Conservation (phyloP, 1,284 basidiomycete genomes). For the Stygiomarasmius scandens region DNA sequence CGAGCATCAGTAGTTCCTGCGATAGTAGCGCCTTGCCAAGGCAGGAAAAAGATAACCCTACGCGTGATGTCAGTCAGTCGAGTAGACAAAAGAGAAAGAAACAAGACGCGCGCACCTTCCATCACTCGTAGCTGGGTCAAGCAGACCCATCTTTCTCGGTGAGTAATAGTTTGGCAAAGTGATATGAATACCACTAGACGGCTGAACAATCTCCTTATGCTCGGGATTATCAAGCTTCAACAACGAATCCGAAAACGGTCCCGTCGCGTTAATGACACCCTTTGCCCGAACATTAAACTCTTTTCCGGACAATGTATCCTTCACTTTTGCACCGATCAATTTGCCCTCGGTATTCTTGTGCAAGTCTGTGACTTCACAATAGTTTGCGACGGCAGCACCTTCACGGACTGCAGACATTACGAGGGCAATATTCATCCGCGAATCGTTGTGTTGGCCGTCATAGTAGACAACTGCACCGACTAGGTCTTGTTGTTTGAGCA, state of each 20-base stretch:
- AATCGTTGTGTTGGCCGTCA: conserved; percentile 98
- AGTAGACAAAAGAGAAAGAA: not conserved
- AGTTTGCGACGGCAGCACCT: conserved; percentile 89
- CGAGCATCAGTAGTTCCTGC: conserved; percentile 96
- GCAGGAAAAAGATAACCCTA: conserved; percentile 97
- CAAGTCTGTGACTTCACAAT: conserved; percentile 84
- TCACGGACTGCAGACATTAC: conserved; percentile 94
- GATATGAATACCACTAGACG: conserved; percentile 94
- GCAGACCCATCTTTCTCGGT: conserved; percentile 91
- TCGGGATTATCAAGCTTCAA: conserved; percentile 85
- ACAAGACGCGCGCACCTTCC: conserved; percentile 40
- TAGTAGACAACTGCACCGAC: conserved; percentile 97
- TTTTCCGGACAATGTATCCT: conserved; percentile 84
- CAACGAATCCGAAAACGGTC: conserved; percentile 90
- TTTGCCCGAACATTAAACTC: conserved; percentile 85
- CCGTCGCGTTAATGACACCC: conserved; percentile 96
- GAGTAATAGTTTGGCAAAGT: conserved; percentile 98
- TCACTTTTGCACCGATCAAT: conserved; percentile 77
- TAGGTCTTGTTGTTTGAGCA: conserved; percentile 92
- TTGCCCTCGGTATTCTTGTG: conserved; percentile 74
- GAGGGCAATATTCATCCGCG: conserved; percentile 96
- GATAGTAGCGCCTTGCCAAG: conserved; percentile 98
- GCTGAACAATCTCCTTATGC: conserved; percentile 87
- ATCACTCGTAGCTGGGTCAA: conserved; percentile 95
- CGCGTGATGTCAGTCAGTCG: too few relatives aligned